Evolutionary conservation across 2,329 filamentous ascomycete genomes (phyloP).

Genomic region (Juglanconis sp.): DNA sequence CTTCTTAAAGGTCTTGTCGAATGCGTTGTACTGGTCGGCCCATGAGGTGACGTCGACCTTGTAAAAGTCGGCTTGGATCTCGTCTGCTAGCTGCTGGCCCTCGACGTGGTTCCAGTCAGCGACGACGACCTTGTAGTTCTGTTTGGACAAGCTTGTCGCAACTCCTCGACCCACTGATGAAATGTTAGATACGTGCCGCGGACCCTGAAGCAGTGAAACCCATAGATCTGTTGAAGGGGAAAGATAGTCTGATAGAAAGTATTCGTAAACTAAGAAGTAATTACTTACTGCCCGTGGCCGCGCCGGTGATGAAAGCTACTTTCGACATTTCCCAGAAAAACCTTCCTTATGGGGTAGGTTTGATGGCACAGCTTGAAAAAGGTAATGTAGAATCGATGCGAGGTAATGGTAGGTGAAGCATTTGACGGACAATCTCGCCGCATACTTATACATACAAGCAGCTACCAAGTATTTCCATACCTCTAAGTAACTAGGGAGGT

Average conservation of each 20-base stretch:
- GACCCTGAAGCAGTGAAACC: background rate
- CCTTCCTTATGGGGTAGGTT: background rate
- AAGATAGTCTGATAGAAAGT: no score
- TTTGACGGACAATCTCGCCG: no score
- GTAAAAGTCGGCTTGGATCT: background rate
- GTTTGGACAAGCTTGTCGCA: background rate
- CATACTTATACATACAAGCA: no score
- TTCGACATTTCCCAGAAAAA: background rate
- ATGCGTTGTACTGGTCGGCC: background rate
- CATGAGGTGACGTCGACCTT: background rate
- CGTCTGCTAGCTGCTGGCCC: background rate
- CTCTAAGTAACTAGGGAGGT: no score
- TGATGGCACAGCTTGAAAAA: background rate
- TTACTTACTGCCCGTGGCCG: background rate
- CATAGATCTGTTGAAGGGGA: background rate
- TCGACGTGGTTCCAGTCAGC: background rate
- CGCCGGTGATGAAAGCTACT: background rate
- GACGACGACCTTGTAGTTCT: background rate
- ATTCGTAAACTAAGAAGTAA: background rate
- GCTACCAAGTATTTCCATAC: no score
- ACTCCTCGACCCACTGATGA: background rate
- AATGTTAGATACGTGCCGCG: background rate
- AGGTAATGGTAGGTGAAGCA: no score
- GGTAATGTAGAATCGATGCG: no score
- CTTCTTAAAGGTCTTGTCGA: background rate